phyloP scores from a whole-genome alignment of 225 moss, liverwort and hornwort genomes.

The Climacium dendroides region DNA sequence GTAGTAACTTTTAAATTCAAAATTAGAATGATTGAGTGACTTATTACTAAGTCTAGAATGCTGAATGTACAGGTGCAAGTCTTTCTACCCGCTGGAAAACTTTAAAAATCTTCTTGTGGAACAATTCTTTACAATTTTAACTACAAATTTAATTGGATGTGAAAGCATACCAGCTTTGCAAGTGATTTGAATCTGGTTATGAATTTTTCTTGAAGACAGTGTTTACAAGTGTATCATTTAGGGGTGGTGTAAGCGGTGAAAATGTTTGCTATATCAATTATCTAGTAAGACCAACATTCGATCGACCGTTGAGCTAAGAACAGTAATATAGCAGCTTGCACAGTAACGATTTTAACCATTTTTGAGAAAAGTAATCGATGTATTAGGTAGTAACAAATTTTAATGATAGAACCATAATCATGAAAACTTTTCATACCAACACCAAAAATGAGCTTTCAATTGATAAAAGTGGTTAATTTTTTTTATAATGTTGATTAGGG shows the following conservation, averaged over 20 bases:
- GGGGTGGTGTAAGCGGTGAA: neutral
- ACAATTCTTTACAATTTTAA: neutral
- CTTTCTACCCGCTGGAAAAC: neutral
- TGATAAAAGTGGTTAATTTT: neutral
- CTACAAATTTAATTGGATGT: neutral
- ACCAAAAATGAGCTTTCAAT: neutral
- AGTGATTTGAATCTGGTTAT: neutral
- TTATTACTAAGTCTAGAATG: neutral
- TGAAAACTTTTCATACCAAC: neutral
- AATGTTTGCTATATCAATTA: neutral
- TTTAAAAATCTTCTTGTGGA: neutral
- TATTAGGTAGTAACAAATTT: neutral
- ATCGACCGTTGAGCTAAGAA: neutral
- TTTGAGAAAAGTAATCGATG: neutral
- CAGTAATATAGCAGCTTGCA: neutral
- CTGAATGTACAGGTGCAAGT: neutral
- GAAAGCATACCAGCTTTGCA: neutral
- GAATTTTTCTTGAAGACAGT: neutral
- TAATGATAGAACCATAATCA: neutral
- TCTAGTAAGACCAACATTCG: neutral
- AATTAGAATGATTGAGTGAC: neutral
- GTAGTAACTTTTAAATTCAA: neutral
- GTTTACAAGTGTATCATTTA: neutral
- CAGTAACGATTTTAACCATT: neutral
- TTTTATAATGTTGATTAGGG: neutral